Conservation (phyloP, 83 land plant genomes). For the Picea abies region DNA sequence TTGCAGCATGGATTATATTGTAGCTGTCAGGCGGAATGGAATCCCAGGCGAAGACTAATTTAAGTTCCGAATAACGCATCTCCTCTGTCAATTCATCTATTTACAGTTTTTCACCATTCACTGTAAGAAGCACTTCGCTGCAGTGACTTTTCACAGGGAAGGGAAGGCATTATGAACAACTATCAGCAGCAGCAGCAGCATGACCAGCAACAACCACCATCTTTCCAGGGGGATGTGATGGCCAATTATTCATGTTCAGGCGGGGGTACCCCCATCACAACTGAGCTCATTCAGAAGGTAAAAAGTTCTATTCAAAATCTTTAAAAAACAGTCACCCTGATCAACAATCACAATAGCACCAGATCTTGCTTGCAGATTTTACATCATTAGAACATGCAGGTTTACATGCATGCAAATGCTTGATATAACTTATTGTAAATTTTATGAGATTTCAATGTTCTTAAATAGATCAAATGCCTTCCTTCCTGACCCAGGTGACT, state of each 20-base stretch:
- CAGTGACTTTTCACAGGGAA: no score
- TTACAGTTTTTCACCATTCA: no score
- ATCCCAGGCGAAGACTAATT: no score
- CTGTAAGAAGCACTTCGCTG: no score
- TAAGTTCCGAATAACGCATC: no score
- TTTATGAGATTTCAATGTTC: background rate
- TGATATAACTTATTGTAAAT: slow-evolving; percentile 2
- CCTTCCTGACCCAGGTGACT: background rate
- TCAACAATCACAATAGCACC: no score
- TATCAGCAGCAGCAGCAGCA: slow-evolving; percentile 14
- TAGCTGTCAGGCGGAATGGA: no score
- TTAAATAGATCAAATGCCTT: background rate
- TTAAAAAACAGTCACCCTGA: no score
- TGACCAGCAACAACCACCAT: slow-evolving; percentile 2
- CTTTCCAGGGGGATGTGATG: background rate
- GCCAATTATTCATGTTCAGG: background rate
- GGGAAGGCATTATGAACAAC: background rate
- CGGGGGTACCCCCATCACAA: slow-evolving; percentile 27
- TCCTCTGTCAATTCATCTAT: no score
- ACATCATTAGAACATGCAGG: background rate
- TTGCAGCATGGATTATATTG: no score
- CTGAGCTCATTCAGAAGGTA: slow-evolving; percentile 55
- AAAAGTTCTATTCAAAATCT: background rate
- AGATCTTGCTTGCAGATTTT: background rate
- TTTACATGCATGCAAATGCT: slow-evolving; percentile 2